Evolutionary conservation across 2,329 filamentous ascomycete species (phyloP).

Genomic region (Alternaria atra): DNA sequence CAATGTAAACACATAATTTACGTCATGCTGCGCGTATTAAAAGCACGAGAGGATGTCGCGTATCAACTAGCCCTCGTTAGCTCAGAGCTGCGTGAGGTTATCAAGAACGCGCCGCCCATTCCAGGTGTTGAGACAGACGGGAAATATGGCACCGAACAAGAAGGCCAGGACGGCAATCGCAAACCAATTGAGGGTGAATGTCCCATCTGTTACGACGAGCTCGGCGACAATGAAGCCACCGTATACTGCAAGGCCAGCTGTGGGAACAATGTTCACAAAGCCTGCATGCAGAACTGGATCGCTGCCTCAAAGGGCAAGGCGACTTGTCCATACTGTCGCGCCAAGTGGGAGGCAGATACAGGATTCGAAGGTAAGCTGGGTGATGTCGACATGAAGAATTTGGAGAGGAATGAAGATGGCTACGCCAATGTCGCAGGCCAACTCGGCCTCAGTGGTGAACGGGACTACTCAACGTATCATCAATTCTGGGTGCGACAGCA

Average conservation of each 20-base stretch:
- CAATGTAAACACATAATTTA: conserved; percentile 73
- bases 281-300: conserved; percentile 65
- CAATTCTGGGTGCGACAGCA: conserved; percentile 35
- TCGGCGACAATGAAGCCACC: conserved; percentile 45
- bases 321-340: conserved; percentile 70
- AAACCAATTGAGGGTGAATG: conserved; percentile 70
- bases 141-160: conserved; percentile 35
- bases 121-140: conserved; percentile 51
- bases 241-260: conserved; percentile 68
- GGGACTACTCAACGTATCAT: conserved; percentile 50
- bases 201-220: conserved; percentile 63
- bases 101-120: conserved; percentile 62
- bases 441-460: conserved; percentile 64
- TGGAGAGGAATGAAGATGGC: conserved; percentile 59
- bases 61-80: conserved; percentile 70
- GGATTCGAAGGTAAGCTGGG: conserved; percentile 52
- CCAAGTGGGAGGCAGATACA: conserved; percentile 60
- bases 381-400: conserved; percentile 56
- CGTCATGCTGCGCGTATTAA: conserved; percentile 66
- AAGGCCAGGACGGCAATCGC: conserved; percentile 56
- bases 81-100: conserved; percentile 65
- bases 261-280: conserved; percentile 69
- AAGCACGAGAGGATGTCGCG: conserved; percentile 63
- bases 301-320: conserved; percentile 47
- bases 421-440: conserved; percentile 70